Base-by-base conservation (phyloP, 2,329 filamentous ascomycete genomes). In the Fusarium tricinctum region DNA sequence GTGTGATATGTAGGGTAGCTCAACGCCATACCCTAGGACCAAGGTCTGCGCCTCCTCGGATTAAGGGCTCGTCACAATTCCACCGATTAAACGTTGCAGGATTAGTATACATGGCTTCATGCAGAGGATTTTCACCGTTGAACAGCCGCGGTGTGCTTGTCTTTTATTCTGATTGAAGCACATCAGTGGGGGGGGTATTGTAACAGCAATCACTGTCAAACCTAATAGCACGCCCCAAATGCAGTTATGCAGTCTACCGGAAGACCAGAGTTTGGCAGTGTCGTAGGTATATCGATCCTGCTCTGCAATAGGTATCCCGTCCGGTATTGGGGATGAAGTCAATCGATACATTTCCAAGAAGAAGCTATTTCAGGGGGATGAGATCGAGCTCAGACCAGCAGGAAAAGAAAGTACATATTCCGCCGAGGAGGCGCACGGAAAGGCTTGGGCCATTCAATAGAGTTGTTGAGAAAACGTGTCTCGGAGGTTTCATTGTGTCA, bases 391-490 rank as follows among this genome's bases (percentile, higher is more conserved):
- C 59, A 44, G 56, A 30, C 39, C 32, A 50, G 26, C 45, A 19
- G 15, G 15, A 48, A 19, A 43, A 43, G 32, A 61, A 54, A 19
- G 26, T 28, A 55, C 19, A 61, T 35, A 43, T 33, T 28, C 23
- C 30, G 59, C 49, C 28, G 42, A 26, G 26, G 39, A 51, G 50
- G 47, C 40, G 19, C 22, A 56, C 14, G 22, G 46, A 32, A 47
- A 42, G 47, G 20, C 26, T 40, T 26, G 35, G 58, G 42, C 69
- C 71, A 71, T 71, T 71, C 66, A 71, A 32, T 32, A 46, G 43
- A 44, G 53, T 46, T 44, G 43, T n/a, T 55, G 42, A 51, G 49
- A 66, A 56, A 73, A 73, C 68, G 64, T 73, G 67, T 58, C 43
- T 30, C 28, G 30, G 58, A 35, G 58, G 53, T 43, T 64, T 53